Conservation (phyloP, 768 basidiomycete species). For the Mycena haematopus region DNA sequence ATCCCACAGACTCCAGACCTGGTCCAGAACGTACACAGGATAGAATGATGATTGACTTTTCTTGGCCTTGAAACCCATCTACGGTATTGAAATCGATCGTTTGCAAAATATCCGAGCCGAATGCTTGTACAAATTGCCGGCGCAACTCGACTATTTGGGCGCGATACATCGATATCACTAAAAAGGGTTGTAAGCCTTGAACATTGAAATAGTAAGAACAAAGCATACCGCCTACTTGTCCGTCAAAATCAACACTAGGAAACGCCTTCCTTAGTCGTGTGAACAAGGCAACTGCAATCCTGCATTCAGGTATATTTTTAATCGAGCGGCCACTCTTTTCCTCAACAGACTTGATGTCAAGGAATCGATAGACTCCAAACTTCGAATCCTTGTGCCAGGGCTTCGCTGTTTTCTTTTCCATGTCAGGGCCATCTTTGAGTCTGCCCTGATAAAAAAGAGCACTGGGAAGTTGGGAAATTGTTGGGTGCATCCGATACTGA, state of each 20-base stretch:
- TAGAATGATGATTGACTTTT: slow-evolving; percentile 97
- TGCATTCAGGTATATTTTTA: slow-evolving; percentile 76
- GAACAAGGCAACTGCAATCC: slow-evolving; percentile 80
- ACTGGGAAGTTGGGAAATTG: slow-evolving; percentile 91
- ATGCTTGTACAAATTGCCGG: slow-evolving; percentile 69
- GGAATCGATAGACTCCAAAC: slow-evolving; percentile 90
- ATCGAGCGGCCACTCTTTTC: slow-evolving; percentile 71
- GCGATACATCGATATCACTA: slow-evolving; percentile 91
- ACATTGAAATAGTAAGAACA: slow-evolving; percentile 45
- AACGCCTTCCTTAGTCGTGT: slow-evolving; percentile 72
- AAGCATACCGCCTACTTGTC: slow-evolving; percentile 45
- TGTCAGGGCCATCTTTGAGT: slow-evolving; percentile 86
- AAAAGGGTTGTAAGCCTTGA: slow-evolving; percentile 45
- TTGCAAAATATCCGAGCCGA: slow-evolving; percentile 71
- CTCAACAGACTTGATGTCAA: slow-evolving; percentile 82
- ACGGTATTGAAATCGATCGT: slow-evolving; percentile 95
- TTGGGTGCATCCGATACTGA: slow-evolving; percentile 99
- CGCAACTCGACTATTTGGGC: slow-evolving; percentile 84
- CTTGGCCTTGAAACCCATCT: slow-evolving; percentile 99
- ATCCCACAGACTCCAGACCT: slow-evolving; percentile 83
- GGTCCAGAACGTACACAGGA: slow-evolving; percentile 96
- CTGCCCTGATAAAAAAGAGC: slow-evolving; percentile 83
- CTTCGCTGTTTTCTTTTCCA: slow-evolving; percentile 81
- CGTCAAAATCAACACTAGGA: slow-evolving; percentile 49
- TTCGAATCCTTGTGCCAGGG: slow-evolving; percentile 84